These are phyloP conservation scores for Cryphonectria nitschkei DNA, from an alignment of 2,329 filamentous ascomycete genomes.

Conservation along the genomic window DNA sequence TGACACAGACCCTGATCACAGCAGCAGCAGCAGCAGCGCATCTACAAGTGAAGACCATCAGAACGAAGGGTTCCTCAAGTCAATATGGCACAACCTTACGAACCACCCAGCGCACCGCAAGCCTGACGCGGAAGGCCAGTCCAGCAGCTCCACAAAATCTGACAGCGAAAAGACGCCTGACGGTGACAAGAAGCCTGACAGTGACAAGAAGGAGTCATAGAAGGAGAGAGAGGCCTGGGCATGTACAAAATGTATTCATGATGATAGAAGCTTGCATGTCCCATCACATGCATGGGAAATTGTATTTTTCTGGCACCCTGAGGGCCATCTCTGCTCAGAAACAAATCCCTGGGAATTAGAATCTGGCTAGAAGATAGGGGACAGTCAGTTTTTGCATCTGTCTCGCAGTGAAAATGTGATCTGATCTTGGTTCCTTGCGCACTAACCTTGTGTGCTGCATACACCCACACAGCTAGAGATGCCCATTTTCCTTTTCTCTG, in stretches of 20 bases:
- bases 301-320: not conserved
- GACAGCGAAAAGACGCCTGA: slow-evolving; percentile 29
- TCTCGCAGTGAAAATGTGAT: not conserved
- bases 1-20: not conserved
- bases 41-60: slow-evolving; percentile 58
- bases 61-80: slow-evolving; percentile 89
- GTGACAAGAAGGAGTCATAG: slow-evolving; percentile 29
- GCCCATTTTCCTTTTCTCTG: no score
- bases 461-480: no score
- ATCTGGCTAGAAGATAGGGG: not conserved
- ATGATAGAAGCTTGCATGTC: slow-evolving; percentile 11
- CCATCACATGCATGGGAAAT: not conserved
- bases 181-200: slow-evolving; percentile 30
- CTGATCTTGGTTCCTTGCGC: not conserved
- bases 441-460: not conserved
- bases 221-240: not conserved
- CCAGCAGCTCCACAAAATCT: slow-evolving; percentile 17
- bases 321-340: slow-evolving; percentile 14
- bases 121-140: slow-evolving; percentile 33
- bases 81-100: slow-evolving; percentile 90
- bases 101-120: slow-evolving; percentile 66
- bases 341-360: not conserved
- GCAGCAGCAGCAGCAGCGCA: slow-evolving; percentile 2
- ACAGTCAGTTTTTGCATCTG: not conserved
- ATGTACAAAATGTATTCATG: slow-evolving; percentile 11